phyloP scores from a whole-genome alignment of 2,329 filamentous ascomycete species.

The Blumeria hordei region DNA sequence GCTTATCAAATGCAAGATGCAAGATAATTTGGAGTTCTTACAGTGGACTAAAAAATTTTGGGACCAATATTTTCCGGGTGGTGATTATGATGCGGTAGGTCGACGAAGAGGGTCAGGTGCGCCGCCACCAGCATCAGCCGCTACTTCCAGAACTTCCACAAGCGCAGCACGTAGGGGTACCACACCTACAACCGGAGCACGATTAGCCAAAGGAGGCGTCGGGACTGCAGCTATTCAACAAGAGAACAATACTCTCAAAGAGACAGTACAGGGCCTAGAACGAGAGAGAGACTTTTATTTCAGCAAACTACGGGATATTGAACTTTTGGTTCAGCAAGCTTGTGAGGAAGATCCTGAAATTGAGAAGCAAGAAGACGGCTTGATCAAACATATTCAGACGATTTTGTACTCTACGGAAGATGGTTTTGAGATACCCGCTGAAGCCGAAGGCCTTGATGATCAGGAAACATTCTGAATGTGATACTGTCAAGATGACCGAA shows the following conservation, averaged over 20 bases:
- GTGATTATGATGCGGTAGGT: conserved; percentile 78
- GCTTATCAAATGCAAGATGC: conserved; percentile 97
- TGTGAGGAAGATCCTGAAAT: conserved; percentile 81
- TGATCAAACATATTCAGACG: conserved; percentile 87
- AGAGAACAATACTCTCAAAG: conserved; percentile 76
- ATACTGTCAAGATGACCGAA: conserved; percentile 8
- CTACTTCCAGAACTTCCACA: conserved; percentile 24
- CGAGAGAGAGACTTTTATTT: conserved; percentile 98
- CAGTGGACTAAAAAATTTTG: conserved; percentile 94
- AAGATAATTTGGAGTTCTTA: conserved; percentile 97
- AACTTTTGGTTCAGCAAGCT: conserved; percentile 77
- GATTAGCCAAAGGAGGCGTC: conserved; percentile 21
- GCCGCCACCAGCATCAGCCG: conserved; percentile 23
- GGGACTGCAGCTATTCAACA: conserved; percentile 44
- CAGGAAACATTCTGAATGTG: conserved; percentile 48
- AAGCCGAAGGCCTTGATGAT: conserved; percentile 40
- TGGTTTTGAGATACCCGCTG: conserved; percentile 71
- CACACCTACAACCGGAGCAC: conserved; percentile 19
- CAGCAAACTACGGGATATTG: conserved; percentile 92
- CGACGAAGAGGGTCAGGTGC: conserved; percentile 58
- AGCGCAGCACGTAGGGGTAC: conserved; percentile 21
- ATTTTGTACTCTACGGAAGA: conserved; percentile 96
- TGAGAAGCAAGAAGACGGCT: conserved; percentile 76
- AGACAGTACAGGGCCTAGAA: conserved; percentile 85
- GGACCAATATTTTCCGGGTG: conserved; percentile 94